phyloP scores from a whole-genome alignment of 2,329 filamentous ascomycete species.

The Keithomyces neogunnii region DNA sequence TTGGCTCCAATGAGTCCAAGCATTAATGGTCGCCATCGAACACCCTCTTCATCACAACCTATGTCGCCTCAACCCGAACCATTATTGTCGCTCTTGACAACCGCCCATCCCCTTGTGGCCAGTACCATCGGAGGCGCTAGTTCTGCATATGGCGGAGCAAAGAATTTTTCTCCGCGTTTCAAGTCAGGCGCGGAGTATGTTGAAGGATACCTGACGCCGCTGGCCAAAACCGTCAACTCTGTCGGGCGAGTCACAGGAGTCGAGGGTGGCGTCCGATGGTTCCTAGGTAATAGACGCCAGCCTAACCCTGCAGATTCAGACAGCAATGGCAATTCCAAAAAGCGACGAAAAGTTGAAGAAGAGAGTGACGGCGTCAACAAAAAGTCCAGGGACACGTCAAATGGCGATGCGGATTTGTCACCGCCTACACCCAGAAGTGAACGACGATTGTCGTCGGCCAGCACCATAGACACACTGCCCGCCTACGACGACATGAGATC shows the following conservation, averaged over 20 bases:
- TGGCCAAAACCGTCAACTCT: slow-evolving; percentile 78
- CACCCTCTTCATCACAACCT: slow-evolving; percentile 4
- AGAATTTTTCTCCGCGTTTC: slow-evolving; percentile 83
- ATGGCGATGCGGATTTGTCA: slow-evolving; percentile 14
- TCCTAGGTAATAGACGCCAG: slow-evolving; percentile 54
- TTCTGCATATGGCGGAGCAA: slow-evolving; percentile 77
- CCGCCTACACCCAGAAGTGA: slow-evolving; percentile 23
- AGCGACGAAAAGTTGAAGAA: slow-evolving; percentile 48
- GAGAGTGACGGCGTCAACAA: slow-evolving; percentile 21
- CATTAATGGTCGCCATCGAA: slow-evolving; percentile 1
- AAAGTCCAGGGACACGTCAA: slow-evolving; percentile 4
- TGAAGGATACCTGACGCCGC: slow-evolving; percentile 77
- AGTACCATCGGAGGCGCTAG: slow-evolving; percentile 78
- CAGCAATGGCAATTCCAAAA: slow-evolving; percentile 38
- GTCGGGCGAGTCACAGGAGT: slow-evolving; percentile 81
- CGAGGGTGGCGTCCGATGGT: slow-evolving; percentile 79
- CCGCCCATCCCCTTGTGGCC: slow-evolving; percentile 77
- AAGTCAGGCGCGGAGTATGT: slow-evolving; percentile 87
- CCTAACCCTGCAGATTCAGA: slow-evolving; percentile 39
- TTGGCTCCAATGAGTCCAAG: slow-evolving; percentile 30
- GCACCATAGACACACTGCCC: slow-evolving; percentile 66
- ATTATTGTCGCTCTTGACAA: slow-evolving; percentile 76
- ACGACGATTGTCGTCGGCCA: slow-evolving; percentile 55
- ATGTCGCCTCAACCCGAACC: slow-evolving; percentile 59
- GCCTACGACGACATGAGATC: slow-evolving; percentile 75